Conservation (phyloP, 2,329 filamentous ascomycete genomes). For the Fusarium tupiense region DNA sequence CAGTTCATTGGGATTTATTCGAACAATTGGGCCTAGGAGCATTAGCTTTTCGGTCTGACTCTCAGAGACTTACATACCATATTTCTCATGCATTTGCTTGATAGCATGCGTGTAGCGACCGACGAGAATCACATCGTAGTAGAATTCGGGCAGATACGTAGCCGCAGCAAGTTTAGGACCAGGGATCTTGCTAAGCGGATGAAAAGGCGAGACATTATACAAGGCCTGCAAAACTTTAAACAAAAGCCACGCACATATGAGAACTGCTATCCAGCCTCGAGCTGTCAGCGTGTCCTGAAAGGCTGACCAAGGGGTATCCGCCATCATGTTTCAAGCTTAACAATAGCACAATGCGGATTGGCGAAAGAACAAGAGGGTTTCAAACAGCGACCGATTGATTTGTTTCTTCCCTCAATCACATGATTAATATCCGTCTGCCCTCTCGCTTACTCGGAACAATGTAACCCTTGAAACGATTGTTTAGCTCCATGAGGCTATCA, state of each 20-base stretch:
- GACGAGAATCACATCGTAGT: slow-evolving; percentile 17
- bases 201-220: slow-evolving; percentile 18
- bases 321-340: neutral
- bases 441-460: neutral
- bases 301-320: neutral
- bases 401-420: neutral
- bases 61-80: no score
- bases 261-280: neutral
- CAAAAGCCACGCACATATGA: neutral
- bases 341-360: neutral
- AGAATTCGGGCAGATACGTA: slow-evolving; percentile 20
- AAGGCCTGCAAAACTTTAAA: neutral
- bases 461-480: neutral
- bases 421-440: neutral
- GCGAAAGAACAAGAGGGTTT: neutral
- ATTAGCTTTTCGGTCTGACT: no score
- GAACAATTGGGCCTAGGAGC: neutral
- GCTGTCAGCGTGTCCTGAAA: neutral
- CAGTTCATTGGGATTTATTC: slow-evolving; percentile 9
- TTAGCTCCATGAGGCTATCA: neutral
- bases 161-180: slow-evolving; percentile 15
- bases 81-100: slow-evolving; percentile 17
- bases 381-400: neutral
- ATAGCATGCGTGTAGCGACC: slow-evolving; percentile 21
- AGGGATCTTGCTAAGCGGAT: slow-evolving; percentile 12